These are phyloP conservation scores for Filosporella fistucella DNA, from an alignment of 495 filamentous ascomycete genomes.

Conservation along the genomic window DNA sequence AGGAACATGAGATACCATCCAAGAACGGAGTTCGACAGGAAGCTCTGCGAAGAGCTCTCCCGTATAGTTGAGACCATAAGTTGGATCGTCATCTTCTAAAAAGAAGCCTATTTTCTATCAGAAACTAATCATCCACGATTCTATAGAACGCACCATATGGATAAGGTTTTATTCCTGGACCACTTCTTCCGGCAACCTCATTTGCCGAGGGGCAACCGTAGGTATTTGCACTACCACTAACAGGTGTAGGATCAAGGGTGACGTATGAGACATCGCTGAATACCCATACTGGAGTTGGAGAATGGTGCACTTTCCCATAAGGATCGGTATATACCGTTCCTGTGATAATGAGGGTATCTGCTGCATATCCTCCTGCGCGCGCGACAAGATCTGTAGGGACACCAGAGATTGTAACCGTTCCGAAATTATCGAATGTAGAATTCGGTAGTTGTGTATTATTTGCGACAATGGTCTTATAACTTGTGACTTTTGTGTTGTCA, in stretches of 20 bases:
- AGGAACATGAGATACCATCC: constrained; percentile 1
- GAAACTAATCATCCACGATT: no score
- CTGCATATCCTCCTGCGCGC: background rate
- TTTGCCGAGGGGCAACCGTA: background rate
- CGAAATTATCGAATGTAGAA: background rate
- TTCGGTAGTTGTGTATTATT: background rate
- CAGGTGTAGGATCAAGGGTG: background rate
- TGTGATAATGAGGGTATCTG: background rate
- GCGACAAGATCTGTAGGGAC: constrained; percentile 1
- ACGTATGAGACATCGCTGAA: background rate
- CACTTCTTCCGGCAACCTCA: background rate
- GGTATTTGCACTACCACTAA: background rate
- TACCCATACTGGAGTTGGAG: constrained; percentile 1
- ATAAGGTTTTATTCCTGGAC: background rate
- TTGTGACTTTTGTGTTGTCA: constrained; percentile 1
- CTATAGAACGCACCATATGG: no score
- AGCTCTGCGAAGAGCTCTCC: background rate
- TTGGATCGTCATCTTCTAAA: background rate
- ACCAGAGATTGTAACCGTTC: background rate
- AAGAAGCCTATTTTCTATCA: background rate
- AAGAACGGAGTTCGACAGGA: background rate
- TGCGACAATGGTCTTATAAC: background rate
- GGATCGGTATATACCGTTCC: constrained; percentile 4
- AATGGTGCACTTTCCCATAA: background rate
- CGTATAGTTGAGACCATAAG: background rate